Percentiles rank a stretch among this genome's conserved stretches.
Conservation (phyloP, 768 basidiomycete species). For the Lactifluus volemus region DNA sequence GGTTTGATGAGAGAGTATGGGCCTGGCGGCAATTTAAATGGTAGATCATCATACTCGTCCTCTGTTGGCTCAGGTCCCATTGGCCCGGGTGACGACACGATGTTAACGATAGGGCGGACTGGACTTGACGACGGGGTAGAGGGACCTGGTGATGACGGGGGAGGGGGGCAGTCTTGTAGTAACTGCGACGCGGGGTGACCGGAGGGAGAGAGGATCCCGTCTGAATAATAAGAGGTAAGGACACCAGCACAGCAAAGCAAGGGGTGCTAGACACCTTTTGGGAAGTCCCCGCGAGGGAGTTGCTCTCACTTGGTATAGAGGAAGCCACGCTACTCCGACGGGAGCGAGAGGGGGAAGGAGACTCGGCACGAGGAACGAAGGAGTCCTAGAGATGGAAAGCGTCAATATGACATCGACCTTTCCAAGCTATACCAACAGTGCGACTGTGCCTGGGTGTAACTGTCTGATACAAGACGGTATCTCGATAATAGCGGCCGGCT, state of each 20-base stretch:
- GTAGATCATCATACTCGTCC: conserved; percentile 56
- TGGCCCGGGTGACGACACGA: conserved; percentile 80
- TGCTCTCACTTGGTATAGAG: conserved; percentile 17
- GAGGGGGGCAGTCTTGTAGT: conserved; percentile 39
- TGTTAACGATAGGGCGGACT: conserved; percentile 47
- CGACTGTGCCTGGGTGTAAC: conserved; percentile 13
- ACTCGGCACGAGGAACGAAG: conserved; percentile 16
- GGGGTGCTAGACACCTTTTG: conserved; percentile 24
- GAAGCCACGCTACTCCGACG: conserved; percentile 17
- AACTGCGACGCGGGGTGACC: conserved; percentile 42
- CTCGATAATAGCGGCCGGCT: conserved; percentile 19
- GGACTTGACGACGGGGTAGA: conserved; percentile 62
- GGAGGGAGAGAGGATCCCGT: conserved; percentile 30
- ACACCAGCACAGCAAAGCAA: conserved; percentile 25
- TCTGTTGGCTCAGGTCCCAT: conserved; percentile 59
- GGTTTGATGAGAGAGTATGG: conserved; percentile 79
- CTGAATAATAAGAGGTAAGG: conserved; percentile 21
- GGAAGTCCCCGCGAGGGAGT: conserved; percentile 19
- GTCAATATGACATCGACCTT: not conserved
- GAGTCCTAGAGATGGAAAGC: conserved; percentile 1
- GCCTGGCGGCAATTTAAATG: conserved; percentile 74
- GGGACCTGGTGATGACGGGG: conserved; percentile 51
- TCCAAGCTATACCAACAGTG: conserved; percentile 2
- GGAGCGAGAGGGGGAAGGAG: conserved; percentile 19
- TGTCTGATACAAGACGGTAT: conserved; percentile 18